Evolutionary conservation across 176 grass and related monocot genomes (phyloP).

Genomic region (barley (Hordeum vulgare)): MorexV3_pseudomolecules_assembly NC_058520.1:448772530-448773029

Average conservation of each 20-base stretch:
- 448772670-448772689: constrained; percentile 32
- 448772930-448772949: neutral
- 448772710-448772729: neutral
- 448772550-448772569: constrained; percentile 36
- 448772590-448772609: constrained; percentile 53
- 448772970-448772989: neutral
- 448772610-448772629: constrained; percentile 57
- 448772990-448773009: constrained; percentile 9
- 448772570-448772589: constrained; percentile 42
- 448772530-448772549: constrained; percentile 45
- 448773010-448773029: neutral
- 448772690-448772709: neutral
- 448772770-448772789: neutral
- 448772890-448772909: neutral
- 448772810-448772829: neutral
- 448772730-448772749: neutral
- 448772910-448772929: neutral
- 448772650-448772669: constrained; percentile 38
- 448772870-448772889: constrained; percentile 2
- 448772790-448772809: neutral
- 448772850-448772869: constrained; percentile 12
- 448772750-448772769: neutral
- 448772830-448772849: neutral
- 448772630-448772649: constrained; percentile 47
- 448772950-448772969: neutral